Evolutionary conservation across 2,329 filamentous ascomycete species (phyloP).

Genomic region (Trichoderma guizhouense): DNA sequence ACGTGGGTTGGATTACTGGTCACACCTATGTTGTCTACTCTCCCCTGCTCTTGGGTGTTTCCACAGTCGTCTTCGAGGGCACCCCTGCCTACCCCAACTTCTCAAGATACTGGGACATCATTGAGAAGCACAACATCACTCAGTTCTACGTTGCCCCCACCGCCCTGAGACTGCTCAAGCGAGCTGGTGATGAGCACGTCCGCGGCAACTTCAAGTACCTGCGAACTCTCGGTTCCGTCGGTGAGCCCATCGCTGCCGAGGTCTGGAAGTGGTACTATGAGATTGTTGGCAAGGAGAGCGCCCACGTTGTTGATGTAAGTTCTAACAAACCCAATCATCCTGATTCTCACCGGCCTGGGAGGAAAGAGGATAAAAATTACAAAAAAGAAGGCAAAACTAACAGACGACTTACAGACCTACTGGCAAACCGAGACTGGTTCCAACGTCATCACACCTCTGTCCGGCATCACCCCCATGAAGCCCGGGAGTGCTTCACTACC

Average conservation of each 20-base stretch:
- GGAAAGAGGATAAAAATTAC: not conserved
- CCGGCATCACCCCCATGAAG: slow-evolving; percentile 92
- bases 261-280: slow-evolving; percentile 99
- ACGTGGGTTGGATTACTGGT: slow-evolving; percentile 98
- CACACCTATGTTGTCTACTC: slow-evolving; percentile 99
- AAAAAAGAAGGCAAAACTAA: slow-evolving; percentile 20
- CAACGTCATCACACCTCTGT: slow-evolving; percentile 90
- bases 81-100: slow-evolving; percentile 97
- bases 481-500: slow-evolving; percentile 92
- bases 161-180: slow-evolving; percentile 87
- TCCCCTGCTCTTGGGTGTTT: slow-evolving; percentile 84
- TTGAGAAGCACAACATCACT: slow-evolving; percentile 89
- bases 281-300: slow-evolving; percentile 86
- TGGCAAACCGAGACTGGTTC: slow-evolving; percentile 99
- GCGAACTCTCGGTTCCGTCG: slow-evolving; percentile 87
- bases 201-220: slow-evolving; percentile 85
- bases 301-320: slow-evolving; percentile 89
- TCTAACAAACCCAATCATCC: not conserved
- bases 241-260: slow-evolving; percentile 95
- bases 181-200: slow-evolving; percentile 89
- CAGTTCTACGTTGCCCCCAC: slow-evolving; percentile 99
- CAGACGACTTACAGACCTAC: slow-evolving; percentile 67
- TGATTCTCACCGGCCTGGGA: not conserved
- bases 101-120: slow-evolving; percentile 98
- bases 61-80: slow-evolving; percentile 96